Conservation (phyloP, 176 grass and related monocot species). For the Bolboschoenus planiculmis region DNA sequence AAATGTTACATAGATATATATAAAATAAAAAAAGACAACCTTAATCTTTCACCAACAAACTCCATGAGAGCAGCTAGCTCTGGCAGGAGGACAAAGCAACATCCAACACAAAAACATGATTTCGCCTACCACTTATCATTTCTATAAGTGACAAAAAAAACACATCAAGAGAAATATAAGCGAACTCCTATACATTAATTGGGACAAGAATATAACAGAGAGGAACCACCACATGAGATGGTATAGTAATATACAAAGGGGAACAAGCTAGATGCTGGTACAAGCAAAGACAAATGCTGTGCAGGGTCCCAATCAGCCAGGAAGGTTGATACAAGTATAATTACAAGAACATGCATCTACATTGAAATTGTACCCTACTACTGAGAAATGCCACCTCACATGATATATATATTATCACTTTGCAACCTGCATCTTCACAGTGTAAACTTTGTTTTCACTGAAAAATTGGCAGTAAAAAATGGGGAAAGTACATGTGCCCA, state of each 20-base stretch:
- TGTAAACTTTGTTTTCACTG: neutral
- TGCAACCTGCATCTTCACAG: neutral
- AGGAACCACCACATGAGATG: neutral
- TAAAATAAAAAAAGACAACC: neutral
- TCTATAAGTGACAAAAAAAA: constrained; percentile 17
- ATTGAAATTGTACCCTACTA: constrained; percentile 20
- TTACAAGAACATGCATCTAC: constrained; percentile 18
- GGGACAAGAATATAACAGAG: neutral
- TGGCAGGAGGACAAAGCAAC: neutral
- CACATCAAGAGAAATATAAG: neutral
- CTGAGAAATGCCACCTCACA: constrained; percentile 18
- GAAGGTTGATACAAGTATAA: constrained; percentile 18
- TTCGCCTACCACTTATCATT: constrained; percentile 1
- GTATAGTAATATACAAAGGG: neutral
- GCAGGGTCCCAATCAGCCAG: constrained; percentile 30
- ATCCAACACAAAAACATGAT: constrained; percentile 5
- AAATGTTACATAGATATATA: neutral
- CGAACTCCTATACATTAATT: neutral
- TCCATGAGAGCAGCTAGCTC: neutral
- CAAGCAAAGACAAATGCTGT: constrained; percentile 23
- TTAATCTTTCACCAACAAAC: neutral
- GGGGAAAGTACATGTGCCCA: neutral
- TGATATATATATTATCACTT: neutral
- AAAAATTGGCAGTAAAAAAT: neutral
- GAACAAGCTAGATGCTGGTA: neutral